These are phyloP conservation scores for Penicillium soppii DNA, from an alignment of 495 filamentous ascomycete genomes.

Conservation along the genomic window DNA sequence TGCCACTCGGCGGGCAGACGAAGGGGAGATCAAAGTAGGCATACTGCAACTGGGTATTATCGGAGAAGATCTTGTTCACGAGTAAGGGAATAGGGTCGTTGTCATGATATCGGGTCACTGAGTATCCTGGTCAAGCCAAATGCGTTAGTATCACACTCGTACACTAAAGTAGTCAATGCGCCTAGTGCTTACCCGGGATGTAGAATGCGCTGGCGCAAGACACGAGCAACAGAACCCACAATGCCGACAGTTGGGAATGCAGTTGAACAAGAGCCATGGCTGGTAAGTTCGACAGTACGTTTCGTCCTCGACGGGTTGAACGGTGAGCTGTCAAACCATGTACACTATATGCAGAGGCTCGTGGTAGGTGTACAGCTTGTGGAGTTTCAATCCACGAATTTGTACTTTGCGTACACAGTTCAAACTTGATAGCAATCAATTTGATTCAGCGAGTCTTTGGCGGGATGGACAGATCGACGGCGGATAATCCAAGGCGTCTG, in stretches of 20 bases:
- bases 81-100: slow-evolving; percentile 79
- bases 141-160: slow-evolving; percentile 18
- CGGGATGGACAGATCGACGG: not conserved
- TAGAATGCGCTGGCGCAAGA: slow-evolving; percentile 64
- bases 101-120: slow-evolving; percentile 77
- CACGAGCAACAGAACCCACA: slow-evolving; percentile 40
- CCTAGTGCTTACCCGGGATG: slow-evolving; percentile 63
- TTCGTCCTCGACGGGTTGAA: slow-evolving; percentile 17
- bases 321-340: slow-evolving; percentile 17
- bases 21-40: slow-evolving; percentile 93
- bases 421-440: not conserved
- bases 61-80: slow-evolving; percentile 96
- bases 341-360: slow-evolving; percentile 7
- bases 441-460: not conserved
- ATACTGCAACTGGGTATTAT: slow-evolving; percentile 89
- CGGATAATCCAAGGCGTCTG: not conserved
- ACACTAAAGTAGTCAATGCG: not conserved
- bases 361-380: slow-evolving; percentile 5
- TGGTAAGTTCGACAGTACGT: slow-evolving; percentile 27
- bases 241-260: slow-evolving; percentile 25
- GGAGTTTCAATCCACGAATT: slow-evolving; percentile 20
- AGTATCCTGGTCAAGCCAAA: slow-evolving; percentile 54
- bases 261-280: slow-evolving; percentile 25
- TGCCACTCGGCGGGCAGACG: slow-evolving; percentile 78
- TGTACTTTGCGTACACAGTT: not conserved